A percentile compares a stretch with the other conserved stretches of the same genome.
Evolutionary conservation across 2,329 filamentous ascomycete species (phyloP).

Genomic region (Zarea fungicola): DNA sequence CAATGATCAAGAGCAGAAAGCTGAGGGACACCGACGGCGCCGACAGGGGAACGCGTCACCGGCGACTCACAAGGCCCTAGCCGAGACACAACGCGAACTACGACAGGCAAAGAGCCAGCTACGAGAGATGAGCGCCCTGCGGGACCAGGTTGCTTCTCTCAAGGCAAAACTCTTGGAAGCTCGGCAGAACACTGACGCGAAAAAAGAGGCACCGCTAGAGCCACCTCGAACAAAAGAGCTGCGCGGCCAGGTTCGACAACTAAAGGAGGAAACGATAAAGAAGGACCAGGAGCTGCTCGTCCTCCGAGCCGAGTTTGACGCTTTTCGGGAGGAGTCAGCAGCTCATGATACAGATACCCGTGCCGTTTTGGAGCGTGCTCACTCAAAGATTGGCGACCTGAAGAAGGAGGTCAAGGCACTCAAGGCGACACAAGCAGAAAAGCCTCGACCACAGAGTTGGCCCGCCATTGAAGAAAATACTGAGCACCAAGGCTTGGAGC

Average conservation of each 20-base stretch:
- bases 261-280: slow-evolving; percentile 38
- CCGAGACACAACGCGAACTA: slow-evolving; percentile 51
- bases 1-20: slow-evolving; percentile 29
- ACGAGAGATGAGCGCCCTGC: slow-evolving; percentile 45
- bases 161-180: slow-evolving; percentile 38
- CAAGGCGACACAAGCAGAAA: slow-evolving; percentile 25
- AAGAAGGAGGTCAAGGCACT: slow-evolving; percentile 47
- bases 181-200: slow-evolving; percentile 36
- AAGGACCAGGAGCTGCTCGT: slow-evolving; percentile 47
- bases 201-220: slow-evolving; percentile 28
- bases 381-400: slow-evolving; percentile 51
- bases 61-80: slow-evolving; percentile 44
- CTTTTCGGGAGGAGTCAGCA: slow-evolving; percentile 49
- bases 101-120: slow-evolving; percentile 49
- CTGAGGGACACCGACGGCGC: slow-evolving; percentile 27
- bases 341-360: slow-evolving; percentile 50
- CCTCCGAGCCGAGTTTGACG: slow-evolving; percentile 48
- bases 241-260: slow-evolving; percentile 37
- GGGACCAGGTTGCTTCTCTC: slow-evolving; percentile 48
- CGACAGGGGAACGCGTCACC: slow-evolving; percentile 40
- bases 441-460: slow-evolving; percentile 26
- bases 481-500: not conserved
- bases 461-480: slow-evolving; percentile 22
- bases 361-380: slow-evolving; percentile 50
- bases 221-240: slow-evolving; percentile 31